Evolutionary conservation across 441 rosid genomes (phyloP).

Genomic region (Gossypium schwendimanii): DNA sequence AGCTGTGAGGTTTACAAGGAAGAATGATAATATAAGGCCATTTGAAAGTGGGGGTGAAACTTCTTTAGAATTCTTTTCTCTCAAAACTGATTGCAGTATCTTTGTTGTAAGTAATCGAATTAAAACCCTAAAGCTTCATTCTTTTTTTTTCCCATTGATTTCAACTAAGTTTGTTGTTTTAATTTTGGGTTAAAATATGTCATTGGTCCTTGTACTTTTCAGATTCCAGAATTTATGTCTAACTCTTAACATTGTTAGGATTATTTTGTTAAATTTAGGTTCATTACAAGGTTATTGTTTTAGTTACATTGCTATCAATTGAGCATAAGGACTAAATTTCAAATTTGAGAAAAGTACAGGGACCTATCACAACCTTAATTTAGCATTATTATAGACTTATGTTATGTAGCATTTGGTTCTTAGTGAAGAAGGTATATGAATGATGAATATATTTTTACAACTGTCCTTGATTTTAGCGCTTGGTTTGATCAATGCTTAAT

Average conservation of each 20-base stretch:
- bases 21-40: slow-evolving; percentile 84
- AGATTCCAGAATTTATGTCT: too few species aligned
- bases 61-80: slow-evolving; percentile 84
- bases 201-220: too few species aligned
- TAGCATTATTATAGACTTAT: background rate
- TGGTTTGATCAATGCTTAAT: background rate
- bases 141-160: background rate
- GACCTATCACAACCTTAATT: too few species aligned
- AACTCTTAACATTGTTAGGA: too few species aligned
- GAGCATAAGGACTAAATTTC: too few species aligned
- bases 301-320: too few species aligned
- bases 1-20: slow-evolving; percentile 67
- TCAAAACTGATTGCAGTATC: slow-evolving; percentile 82
- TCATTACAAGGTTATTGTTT: too few species aligned
- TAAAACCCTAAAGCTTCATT: background rate
- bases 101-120: slow-evolving; percentile 55
- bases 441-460: background rate
- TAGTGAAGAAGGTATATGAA: background rate
- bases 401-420: background rate
- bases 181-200: too few species aligned
- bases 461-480: background rate
- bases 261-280: too few species aligned
- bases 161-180: background rate
- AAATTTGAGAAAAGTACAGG: too few species aligned
- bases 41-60: slow-evolving; percentile 92